phyloP scores from a whole-genome alignment of 495 filamentous ascomycete genomes.

The Aspergillus funiculosus region DNA sequence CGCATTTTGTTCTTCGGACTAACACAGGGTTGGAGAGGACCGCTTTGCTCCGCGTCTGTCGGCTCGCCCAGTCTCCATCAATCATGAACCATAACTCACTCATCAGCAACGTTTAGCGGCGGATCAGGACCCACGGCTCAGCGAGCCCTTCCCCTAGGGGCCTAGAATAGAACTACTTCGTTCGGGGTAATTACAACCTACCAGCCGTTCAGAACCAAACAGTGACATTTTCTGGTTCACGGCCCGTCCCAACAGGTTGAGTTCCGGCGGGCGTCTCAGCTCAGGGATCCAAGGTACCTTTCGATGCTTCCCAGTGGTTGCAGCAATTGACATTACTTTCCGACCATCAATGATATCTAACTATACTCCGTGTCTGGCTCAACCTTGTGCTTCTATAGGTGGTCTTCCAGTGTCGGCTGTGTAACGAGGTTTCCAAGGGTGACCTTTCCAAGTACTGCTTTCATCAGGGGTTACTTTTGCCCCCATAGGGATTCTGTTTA shows the following conservation, averaged over 20 bases:
- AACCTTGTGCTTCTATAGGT: neutral
- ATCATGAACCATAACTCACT: constrained; percentile 14
- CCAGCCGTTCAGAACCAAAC: constrained; percentile 13
- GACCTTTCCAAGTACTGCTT: constrained; percentile 13
- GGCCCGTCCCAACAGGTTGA: constrained; percentile 13
- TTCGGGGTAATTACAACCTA: neutral
- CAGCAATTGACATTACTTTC: neutral
- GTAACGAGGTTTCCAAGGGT: constrained; percentile 15
- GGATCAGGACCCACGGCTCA: constrained; percentile 26
- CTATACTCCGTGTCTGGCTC: neutral
- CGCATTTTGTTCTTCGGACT: constrained; percentile 7
- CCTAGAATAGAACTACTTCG: neutral
- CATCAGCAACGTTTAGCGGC: constrained; percentile 18
- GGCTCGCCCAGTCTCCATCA: constrained; percentile 17
- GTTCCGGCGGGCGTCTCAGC: constrained; percentile 17
- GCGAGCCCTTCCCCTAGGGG: constrained; percentile 11
- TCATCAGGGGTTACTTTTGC: neutral
- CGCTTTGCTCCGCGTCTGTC: constrained; percentile 15
- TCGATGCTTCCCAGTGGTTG: constrained; percentile 12
- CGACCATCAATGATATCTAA: constrained; percentile 4
- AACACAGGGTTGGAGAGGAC: constrained; percentile 14
- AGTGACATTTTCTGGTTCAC: constrained; percentile 10
- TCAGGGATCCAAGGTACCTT: constrained; percentile 6
- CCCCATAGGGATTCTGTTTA: neutral
- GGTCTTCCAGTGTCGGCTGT: constrained; percentile 1